Percentiles rank a stretch among this genome's conserved stretches.
phyloP scores from a whole-genome alignment of 768 basidiomycete species.

The Suillus cothurnatus region DNA sequence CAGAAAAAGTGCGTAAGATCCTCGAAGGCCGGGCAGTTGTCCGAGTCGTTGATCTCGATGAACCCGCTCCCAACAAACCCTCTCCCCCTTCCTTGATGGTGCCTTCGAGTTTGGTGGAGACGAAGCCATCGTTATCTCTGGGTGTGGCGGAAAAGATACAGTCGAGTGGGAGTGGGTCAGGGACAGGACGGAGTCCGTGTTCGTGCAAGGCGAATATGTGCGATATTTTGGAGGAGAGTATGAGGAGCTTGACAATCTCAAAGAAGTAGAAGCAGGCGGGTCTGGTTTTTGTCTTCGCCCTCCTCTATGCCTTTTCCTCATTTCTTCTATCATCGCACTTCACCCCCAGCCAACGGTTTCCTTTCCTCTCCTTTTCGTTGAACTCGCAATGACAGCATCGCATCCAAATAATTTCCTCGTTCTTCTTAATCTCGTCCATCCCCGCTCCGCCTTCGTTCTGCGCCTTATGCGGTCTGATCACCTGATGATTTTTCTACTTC shows the following conservation, averaged over 20 bases:
- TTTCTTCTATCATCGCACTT: not conserved
- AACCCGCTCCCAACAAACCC: not conserved
- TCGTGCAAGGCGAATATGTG: constrained; percentile 26
- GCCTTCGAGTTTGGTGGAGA: not conserved
- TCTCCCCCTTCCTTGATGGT: not conserved
- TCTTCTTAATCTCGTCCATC: not conserved
- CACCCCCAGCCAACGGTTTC: not conserved
- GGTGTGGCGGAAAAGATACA: constrained; percentile 4
- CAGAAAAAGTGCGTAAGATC: constrained; percentile 80
- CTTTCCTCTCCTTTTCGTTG: not conserved
- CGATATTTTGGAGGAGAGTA: constrained; percentile 65
- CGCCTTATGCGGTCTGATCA: not conserved
- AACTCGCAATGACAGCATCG: not conserved
- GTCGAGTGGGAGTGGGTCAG: constrained; percentile 16
- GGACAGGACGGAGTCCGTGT: constrained; percentile 15
- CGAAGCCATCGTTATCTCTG: not conserved
- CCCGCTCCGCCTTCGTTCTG: constrained; percentile 1
- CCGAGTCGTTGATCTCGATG: constrained; percentile 75
- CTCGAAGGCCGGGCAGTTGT: constrained; percentile 84
- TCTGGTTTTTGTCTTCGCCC: not conserved
- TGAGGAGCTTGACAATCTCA: constrained; percentile 62
- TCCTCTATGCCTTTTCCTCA: not conserved
- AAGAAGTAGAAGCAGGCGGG: constrained; percentile 42
- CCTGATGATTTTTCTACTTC: not conserved
- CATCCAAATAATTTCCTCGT: not conserved